phyloP scores from a whole-genome alignment of 2,329 filamentous ascomycete genomes.

The Coleophoma eucalyptorum region DNA sequence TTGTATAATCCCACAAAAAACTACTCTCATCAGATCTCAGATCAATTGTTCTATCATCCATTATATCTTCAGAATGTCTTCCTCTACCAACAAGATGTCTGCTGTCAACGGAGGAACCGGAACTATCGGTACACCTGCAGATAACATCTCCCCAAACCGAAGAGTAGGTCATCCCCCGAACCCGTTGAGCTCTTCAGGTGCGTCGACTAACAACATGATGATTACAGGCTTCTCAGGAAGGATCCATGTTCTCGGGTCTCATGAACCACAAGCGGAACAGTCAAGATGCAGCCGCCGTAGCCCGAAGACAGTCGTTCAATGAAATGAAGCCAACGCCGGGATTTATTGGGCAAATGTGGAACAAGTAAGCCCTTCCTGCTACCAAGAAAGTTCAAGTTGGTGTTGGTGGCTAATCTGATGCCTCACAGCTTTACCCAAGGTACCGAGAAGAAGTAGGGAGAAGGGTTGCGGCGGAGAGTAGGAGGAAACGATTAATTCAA shows the following conservation, averaged over 20 bases:
- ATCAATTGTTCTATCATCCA: not conserved
- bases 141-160: not conserved
- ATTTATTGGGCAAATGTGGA: conserved; percentile 28
- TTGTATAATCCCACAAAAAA: not conserved
- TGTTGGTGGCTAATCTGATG: not conserved
- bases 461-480: too few species aligned
- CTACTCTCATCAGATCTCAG: not conserved
- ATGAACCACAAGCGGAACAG: conserved; percentile 39
- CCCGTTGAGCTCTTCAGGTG: not conserved
- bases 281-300: conserved; percentile 28
- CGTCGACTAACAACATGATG: not conserved
- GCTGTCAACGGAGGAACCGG: not conserved
- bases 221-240: not conserved
- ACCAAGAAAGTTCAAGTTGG: not conserved
- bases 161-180: not conserved
- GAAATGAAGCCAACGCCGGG: conserved; percentile 36
- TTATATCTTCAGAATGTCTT: not conserved
- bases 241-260: conserved; percentile 30
- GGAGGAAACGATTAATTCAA: too few species aligned
- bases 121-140: not conserved
- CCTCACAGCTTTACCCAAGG: not conserved
- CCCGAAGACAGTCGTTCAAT: conserved; percentile 36
- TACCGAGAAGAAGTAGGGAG: not conserved
- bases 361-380: conserved; percentile 19
- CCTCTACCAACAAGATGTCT: not conserved